Evolutionary conservation across 371 early-diverging fungal species (phyloP).

Genomic region (Apophysomyces elegans): DNA sequence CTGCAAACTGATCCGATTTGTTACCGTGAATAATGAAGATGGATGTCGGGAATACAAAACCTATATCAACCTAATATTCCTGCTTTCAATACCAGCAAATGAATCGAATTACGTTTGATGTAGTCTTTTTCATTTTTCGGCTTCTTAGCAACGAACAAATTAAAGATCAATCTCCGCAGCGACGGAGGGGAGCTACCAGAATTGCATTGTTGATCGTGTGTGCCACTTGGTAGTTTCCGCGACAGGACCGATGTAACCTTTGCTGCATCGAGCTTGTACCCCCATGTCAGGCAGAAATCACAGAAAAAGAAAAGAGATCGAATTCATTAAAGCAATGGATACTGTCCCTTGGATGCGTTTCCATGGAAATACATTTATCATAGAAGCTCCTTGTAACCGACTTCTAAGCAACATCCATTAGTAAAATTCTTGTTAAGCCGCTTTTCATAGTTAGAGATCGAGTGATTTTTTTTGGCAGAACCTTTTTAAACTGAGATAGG

Average conservation of each 20-base stretch:
- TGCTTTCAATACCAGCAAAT: background rate
- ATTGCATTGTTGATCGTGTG: slow-evolving; percentile 6
- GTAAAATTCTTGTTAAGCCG: background rate
- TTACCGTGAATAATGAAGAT: background rate
- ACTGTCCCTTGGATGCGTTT: background rate
- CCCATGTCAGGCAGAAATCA: background rate
- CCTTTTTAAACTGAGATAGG: slow-evolving; percentile 4
- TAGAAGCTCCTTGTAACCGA: background rate
- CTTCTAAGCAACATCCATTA: too few relatives aligned
- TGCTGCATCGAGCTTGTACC: background rate
- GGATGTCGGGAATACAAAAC: background rate
- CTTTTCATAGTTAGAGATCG: background rate
- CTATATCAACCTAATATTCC: background rate
- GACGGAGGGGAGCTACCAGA: background rate
- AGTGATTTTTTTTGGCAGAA: slow-evolving; percentile 4
- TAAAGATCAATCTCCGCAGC: slow-evolving; percentile 5
- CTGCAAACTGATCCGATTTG: slow-evolving; percentile 5
- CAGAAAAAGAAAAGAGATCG: background rate
- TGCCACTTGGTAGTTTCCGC: slow-evolving; percentile 5
- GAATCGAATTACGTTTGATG: too few relatives aligned
- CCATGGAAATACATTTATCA: background rate
- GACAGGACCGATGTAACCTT: slow-evolving; percentile 9
- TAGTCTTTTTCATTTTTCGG: background rate
- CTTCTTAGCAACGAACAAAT: background rate
- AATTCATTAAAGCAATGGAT: background rate